A percentile compares a stretch with the other conserved stretches of the same genome.
These are phyloP conservation scores for Chalciporus sp. DNA, from an alignment of 1,284 basidiomycete genomes.

Conservation along the genomic window DNA sequence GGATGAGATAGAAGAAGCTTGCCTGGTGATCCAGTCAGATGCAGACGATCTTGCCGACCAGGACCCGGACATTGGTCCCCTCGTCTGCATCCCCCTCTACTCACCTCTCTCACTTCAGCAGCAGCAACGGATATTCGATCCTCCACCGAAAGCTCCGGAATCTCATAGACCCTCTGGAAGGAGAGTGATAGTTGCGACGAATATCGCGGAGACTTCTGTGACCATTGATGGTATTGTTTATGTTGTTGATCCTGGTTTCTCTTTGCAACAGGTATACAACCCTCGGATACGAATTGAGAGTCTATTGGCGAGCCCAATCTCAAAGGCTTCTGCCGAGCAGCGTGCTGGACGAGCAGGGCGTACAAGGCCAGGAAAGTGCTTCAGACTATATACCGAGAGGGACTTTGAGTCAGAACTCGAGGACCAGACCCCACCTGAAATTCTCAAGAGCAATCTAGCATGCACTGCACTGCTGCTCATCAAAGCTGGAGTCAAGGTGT, in stretches of 20 bases:
- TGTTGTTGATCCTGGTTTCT: constrained; percentile 97
- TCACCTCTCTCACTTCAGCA: constrained; percentile 91
- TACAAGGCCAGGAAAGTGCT: constrained; percentile 96
- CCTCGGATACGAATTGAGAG: constrained; percentile 96
- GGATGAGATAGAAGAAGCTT: constrained; percentile 98
- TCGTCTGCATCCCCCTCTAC: constrained; percentile 91
- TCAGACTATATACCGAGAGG: constrained; percentile 95
- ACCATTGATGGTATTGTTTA: constrained; percentile 99
- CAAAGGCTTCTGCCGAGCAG: constrained; percentile 95
- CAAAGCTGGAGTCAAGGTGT: constrained; percentile 85
- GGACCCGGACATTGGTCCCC: constrained; percentile 81
- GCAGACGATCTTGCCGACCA: constrained; percentile 78
- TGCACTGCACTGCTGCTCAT: constrained; percentile 94
- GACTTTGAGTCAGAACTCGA: constrained; percentile 96
- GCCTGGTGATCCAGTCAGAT: constrained; percentile 90
- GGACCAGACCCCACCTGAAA: constrained; percentile 97
- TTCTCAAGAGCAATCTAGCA: constrained; percentile 88
- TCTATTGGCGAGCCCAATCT: constrained; percentile 92
- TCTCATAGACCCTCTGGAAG: constrained; percentile 81
- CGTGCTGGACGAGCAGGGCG: constrained; percentile 95
- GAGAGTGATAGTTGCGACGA: constrained; percentile 95
- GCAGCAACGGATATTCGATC: constrained; percentile 94
- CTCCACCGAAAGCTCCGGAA: constrained; percentile 67
- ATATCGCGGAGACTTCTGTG: constrained; percentile 93
- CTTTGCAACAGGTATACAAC: constrained; percentile 97